Evolutionary conservation across 1,139 yeast genomes (phyloP).

Genomic region (Nakaseomyces nivariensis): DNA sequence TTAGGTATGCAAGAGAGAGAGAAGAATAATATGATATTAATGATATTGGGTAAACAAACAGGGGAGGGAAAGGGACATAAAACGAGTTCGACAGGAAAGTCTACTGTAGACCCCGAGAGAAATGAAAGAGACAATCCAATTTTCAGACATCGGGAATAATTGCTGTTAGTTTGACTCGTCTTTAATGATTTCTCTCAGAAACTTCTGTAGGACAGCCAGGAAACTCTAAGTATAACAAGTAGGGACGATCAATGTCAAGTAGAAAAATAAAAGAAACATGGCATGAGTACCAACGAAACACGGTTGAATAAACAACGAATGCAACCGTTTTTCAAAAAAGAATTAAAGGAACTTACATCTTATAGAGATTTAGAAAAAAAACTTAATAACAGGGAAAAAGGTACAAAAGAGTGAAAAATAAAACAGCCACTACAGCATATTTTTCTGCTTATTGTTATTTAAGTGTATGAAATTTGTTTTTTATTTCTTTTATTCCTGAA

Average conservation of each 20-base stretch:
- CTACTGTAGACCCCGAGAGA: no score
- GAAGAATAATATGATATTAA: no score
- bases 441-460: neutral
- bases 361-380: neutral
- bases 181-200: neutral
- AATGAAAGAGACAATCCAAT: no score
- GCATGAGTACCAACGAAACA: neutral
- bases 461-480: neutral
- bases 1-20: no score
- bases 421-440: neutral
- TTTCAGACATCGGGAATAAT: neutral
- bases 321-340: neutral
- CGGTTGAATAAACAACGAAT: conserved; percentile 1
- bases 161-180: neutral
- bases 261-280: neutral
- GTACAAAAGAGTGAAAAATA: neutral
- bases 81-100: no score
- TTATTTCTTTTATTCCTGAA: neutral
- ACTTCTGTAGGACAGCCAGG: neutral
- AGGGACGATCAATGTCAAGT: neutral
- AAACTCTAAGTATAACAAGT: neutral
- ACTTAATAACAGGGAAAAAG: neutral
- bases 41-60: no score
- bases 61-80: no score
- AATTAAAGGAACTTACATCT: neutral